These are phyloP conservation scores for Lasiosphaeria hispida DNA, from an alignment of 495 filamentous ascomycete species.

Conservation along the genomic window DNA sequence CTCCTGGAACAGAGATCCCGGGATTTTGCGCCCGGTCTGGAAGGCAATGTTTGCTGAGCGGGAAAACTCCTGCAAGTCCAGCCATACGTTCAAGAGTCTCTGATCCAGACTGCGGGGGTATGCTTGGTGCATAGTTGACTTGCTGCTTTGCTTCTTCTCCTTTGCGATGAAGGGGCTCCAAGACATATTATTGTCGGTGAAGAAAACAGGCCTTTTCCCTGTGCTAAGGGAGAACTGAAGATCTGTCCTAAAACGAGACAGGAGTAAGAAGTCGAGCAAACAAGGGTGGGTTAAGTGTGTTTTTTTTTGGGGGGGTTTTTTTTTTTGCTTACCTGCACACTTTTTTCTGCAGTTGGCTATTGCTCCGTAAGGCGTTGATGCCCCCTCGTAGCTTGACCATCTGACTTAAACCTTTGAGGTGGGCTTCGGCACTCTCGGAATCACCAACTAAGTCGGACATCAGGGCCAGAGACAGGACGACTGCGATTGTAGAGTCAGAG, in stretches of 20 bases:
- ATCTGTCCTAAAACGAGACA: not conserved
- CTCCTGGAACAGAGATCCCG: conserved; percentile 10
- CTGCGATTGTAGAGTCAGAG: conserved; percentile 33
- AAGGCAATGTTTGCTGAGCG: conserved; percentile 13
- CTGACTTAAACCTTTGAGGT: conserved; percentile 35
- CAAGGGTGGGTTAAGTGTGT: not conserved
- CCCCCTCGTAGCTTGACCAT: conserved; percentile 40
- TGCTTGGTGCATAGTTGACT: not conserved
- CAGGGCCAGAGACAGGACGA: conserved; percentile 29
- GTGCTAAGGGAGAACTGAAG: conserved; percentile 8
- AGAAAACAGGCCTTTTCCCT: conserved; percentile 12
- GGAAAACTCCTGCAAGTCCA: conserved; percentile 19
- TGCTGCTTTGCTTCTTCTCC: not conserved
- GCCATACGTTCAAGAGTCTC: conserved; percentile 11
- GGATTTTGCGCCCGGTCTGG: conserved; percentile 13
- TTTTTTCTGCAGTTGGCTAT: conserved; percentile 20
- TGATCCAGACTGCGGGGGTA: not conserved
- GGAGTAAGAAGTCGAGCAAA: not conserved
- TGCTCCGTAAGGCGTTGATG: conserved; percentile 7
- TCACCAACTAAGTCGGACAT: conserved; percentile 32
- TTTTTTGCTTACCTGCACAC: conserved; percentile 13
- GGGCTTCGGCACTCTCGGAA: conserved; percentile 26
- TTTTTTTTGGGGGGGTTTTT: too few relatives aligned
- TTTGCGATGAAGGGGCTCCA: conserved; percentile 15
- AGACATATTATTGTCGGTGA: conserved; percentile 6